Base-by-base conservation (phyloP, 768 basidiomycete genomes). In the Favolaschia claudopus region DNA sequence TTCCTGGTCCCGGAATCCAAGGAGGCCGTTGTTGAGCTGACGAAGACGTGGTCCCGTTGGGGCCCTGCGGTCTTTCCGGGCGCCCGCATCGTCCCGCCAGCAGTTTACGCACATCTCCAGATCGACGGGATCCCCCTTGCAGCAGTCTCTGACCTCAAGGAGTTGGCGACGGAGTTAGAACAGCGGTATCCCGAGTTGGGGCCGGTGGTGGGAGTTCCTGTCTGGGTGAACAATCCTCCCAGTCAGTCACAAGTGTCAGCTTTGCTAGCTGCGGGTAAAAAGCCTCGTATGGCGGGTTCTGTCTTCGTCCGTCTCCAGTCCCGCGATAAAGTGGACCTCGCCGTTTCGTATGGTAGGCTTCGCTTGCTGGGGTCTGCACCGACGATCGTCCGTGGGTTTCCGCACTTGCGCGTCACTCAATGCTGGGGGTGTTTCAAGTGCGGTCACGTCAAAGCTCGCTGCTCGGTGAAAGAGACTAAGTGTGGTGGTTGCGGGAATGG, bases 1-100 rank as follows among this genome's bases (percentile, higher is more conserved):
- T 47, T 47, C 32, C 32, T 47, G 32, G 32, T 47, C 12, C 46
- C 46, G 3, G 46, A 47, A 12, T 47, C 46, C 24, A 47, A 47
- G 32, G 46, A 33, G 2, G 46, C 31, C 13, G 5, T 47, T 12
- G 6, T 29, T 4, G 32, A 15, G 3, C 17, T 47, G n/a, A 33
- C 27, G 5, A 5, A 17, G 7, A 45, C 44, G 17, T 19, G 46
- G 46, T 19, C 7, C 12, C 7, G 7, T 14, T 29, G 44, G 44
- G 28, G 28, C 15, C 4, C 14, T 6, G 20, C 7, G 8, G 15
- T 19, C 5, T 45, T 29, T 9, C 44, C 27, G 13, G 44, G 44
- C 20, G 28, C n/a, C 17, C 32, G 17, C 9, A 34, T 47, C 7
- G 31, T 28, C 15, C 46, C 46, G 2, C 24, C 22, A 2, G 20